A percentile compares a stretch with the other conserved stretches of the same genome.
These are phyloP conservation scores for Neonectria magnoliae DNA, from an alignment of 2,329 filamentous ascomycete genomes.

Conservation along the genomic window DNA sequence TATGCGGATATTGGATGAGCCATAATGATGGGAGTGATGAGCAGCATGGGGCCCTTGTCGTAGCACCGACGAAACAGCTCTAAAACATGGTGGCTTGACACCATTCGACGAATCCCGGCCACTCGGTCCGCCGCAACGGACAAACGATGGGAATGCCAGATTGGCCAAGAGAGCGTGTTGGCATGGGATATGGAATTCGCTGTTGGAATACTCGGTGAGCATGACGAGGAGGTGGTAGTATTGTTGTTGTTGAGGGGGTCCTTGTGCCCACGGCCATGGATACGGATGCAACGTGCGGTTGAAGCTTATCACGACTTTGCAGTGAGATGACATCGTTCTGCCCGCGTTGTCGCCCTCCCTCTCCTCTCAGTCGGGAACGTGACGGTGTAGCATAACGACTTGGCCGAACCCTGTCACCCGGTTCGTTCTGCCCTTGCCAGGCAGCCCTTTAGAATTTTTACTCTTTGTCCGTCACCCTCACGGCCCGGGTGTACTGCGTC, in stretches of 20 bases:
- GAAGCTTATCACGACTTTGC: not conserved
- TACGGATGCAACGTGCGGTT: conserved; percentile 19
- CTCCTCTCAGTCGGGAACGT: not conserved
- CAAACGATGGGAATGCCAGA: conserved; percentile 9
- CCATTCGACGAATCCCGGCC: conserved; percentile 19
- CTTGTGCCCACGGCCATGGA: conserved; percentile 1
- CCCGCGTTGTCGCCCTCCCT: not conserved
- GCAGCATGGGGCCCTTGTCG: not conserved
- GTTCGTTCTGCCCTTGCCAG: not conserved
- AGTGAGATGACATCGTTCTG: conserved; percentile 13
- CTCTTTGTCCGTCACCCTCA: not conserved
- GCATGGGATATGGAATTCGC: not conserved
- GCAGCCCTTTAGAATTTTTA: not conserved
- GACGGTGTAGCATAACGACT: conserved; percentile 24
- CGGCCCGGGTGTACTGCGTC: not conserved
- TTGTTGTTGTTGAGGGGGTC: conserved; percentile 14
- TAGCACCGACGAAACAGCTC: conserved; percentile 5
- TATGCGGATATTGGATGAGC: conserved; percentile 30
- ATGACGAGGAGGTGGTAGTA: conserved; percentile 8
- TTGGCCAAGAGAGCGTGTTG: not conserved
- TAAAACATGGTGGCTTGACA: conserved; percentile 20
- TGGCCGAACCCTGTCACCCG: conserved; percentile 28
- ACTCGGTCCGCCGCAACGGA: conserved; percentile 31
- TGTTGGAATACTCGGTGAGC: not conserved
- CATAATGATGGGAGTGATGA: conserved; percentile 20